A percentile compares a stretch with the other conserved stretches of the same genome.
phyloP scores from a whole-genome alignment of 139 green algal species.

The Chlamydomonas incerta region DNA sequence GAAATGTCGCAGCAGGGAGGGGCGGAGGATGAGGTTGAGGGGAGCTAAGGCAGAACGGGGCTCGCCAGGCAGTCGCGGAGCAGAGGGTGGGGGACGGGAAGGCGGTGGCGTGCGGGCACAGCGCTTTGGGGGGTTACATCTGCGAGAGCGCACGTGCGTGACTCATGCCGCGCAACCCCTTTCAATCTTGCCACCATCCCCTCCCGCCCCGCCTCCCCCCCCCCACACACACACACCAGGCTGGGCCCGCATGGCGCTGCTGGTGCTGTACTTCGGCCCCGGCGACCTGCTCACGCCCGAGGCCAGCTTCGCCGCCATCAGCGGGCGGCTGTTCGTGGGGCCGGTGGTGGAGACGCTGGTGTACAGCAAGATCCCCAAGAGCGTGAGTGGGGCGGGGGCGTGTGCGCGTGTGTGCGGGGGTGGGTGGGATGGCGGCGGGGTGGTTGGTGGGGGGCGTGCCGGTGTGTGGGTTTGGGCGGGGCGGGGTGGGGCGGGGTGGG shows the following conservation, averaged over 20 bases:
- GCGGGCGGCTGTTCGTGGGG: constrained; percentile 82
- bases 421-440: background rate
- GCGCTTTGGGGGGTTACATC: no score
- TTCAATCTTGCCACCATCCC: no score
- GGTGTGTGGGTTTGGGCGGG: background rate
- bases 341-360: constrained; percentile 93
- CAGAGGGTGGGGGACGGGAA: no score
- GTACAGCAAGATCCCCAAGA: constrained; percentile 82
- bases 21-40: no score
- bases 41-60: no score
- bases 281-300: constrained; percentile 40
- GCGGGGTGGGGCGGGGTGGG: background rate
- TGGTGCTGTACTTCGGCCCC: constrained; percentile 92
- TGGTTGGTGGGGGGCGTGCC: background rate
- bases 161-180: no score
- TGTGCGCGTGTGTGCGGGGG: no score
- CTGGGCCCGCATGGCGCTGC: constrained; percentile 92
- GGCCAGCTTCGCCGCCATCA: constrained; percentile 77
- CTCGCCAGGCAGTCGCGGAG: no score
- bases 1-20: no score
- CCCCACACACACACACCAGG: constrained; percentile 49
- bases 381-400: constrained; percentile 12
- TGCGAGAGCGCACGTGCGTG: no score
- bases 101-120: no score
- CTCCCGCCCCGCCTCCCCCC: no score